These are phyloP conservation scores for Trichaptum fuscoviolaceum DNA, from an alignment of 768 basidiomycete species.

Conservation along the genomic window DNA sequence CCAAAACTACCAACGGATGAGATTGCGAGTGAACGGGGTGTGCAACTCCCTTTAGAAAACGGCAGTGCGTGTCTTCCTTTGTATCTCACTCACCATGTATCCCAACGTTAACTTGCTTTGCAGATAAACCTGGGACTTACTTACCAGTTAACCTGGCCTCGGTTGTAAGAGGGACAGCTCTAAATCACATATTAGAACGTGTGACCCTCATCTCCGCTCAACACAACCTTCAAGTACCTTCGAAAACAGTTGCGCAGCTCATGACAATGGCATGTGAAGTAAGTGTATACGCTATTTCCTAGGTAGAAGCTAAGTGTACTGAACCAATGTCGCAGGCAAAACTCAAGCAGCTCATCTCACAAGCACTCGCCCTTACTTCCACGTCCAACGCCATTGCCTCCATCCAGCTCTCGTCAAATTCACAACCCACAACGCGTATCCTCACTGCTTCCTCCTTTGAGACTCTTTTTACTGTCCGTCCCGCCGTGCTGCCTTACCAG, in stretches of 20 bases:
- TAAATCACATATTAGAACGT: constrained; percentile 74
- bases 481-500: constrained; percentile 71
- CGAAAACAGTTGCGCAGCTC: constrained; percentile 57
- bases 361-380: constrained; percentile 71
- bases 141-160: constrained; percentile 70
- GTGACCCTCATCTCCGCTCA: constrained; percentile 80
- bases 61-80: constrained; percentile 42
- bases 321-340: constrained; percentile 47
- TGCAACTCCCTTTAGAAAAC: constrained; percentile 58
- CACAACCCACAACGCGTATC: constrained; percentile 33
- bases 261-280: constrained; percentile 80
- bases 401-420: constrained; percentile 53
- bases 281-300: constrained; percentile 12
- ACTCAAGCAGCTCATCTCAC: constrained; percentile 78
- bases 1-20: constrained; percentile 57
- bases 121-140: constrained; percentile 68
- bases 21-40: constrained; percentile 63
- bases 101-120: constrained; percentile 6
- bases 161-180: constrained; percentile 62
- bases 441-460: constrained; percentile 70
- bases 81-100: not conserved
- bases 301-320: not conserved
- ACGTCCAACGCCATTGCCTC: constrained; percentile 74
- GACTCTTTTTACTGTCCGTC: constrained; percentile 71
- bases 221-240: constrained; percentile 58